phyloP scores from a whole-genome alignment of 768 basidiomycete species.

The Hemileccinum impolitum region DNA sequence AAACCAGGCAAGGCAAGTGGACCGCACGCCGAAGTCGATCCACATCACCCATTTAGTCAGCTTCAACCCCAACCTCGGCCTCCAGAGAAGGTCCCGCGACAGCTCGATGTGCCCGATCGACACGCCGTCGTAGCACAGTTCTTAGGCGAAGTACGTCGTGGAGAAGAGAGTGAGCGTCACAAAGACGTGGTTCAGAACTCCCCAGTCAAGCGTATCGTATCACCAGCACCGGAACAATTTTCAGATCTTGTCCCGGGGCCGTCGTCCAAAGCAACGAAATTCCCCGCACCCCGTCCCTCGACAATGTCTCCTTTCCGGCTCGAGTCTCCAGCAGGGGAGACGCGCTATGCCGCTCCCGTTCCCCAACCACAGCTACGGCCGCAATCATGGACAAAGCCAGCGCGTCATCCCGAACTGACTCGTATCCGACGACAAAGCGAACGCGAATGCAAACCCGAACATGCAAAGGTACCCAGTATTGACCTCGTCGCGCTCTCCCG shows the following conservation, averaged over 20 bases:
- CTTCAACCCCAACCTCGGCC: neutral
- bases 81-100: neutral
- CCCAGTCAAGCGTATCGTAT: conserved; percentile 2
- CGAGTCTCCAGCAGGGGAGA: neutral
- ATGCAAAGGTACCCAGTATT: conserved; percentile 15
- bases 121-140: neutral
- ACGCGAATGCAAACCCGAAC: neutral
- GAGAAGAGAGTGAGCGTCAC: neutral
- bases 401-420: conserved; percentile 7
- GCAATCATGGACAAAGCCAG: neutral
- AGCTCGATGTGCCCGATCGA: neutral
- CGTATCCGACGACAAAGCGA: conserved; percentile 16
- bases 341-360: neutral
- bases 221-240: neutral
- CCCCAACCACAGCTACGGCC: neutral
- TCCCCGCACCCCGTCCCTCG: conserved; percentile 16
- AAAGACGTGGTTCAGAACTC: neutral
- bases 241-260: neutral
- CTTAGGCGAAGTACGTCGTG: neutral
- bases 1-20: neutral
- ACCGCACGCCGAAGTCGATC: neutral
- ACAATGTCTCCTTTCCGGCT: conserved; percentile 20
- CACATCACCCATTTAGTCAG: conserved; percentile 20
- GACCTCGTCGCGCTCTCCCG: conserved; percentile 20
- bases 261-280: conserved; percentile 2